Base-by-base conservation (phyloP, 257 asterid genomes). In the Handroanthus guayacan region DNA sequence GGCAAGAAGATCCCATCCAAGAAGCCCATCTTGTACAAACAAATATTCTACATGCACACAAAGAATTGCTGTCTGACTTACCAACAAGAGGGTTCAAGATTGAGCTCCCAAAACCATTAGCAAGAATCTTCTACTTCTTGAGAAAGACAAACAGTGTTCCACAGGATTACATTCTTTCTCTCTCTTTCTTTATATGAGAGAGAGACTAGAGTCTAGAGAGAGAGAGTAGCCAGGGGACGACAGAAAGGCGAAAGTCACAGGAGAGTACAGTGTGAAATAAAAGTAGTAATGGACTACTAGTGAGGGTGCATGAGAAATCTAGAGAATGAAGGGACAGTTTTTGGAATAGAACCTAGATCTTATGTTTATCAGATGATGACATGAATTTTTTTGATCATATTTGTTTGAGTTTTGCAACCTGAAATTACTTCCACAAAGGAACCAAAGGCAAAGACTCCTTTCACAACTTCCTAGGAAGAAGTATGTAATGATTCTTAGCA, bases 41-140 rank as follows among this genome's bases (percentile, higher is more conserved):
- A 47, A 45, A 8, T 9, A 17, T 2, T 25, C 2, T 12, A 47
- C 72, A 47, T 47, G 72, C 72, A 67, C 57, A 47, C n/a, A 44
- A 47, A 67, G 39, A 44, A 43, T 9, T 43, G 38, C 50, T 16
- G 38, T 56, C 2, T 9, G 7, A 18, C 72, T 67, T 67, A 45
- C 72, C 72, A 44, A 20, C 13, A 45, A 12, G 58, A 47, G 12
- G 17, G 57, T 20, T 67, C 72, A 44, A 44, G 13, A 67, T 67
- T 41, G 36, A 64, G 20, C 14, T 36, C 41, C 25, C 67, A 17
- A 18, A 20, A 56, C 37, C 9, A 56, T 36, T 13, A 54, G 51
- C 3, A 61, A 12, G 20, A 34, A 25, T 61, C 4, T 34, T n/a
- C 31, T 62, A 12, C 13, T 44, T 65, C 44, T 3, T 58, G 12